A percentile compares a stretch with the other conserved stretches of the same genome.
Evolutionary conservation across 73 alveolate genomes (phyloP).

Genomic region (Tetrahymena elliotti): DNA sequence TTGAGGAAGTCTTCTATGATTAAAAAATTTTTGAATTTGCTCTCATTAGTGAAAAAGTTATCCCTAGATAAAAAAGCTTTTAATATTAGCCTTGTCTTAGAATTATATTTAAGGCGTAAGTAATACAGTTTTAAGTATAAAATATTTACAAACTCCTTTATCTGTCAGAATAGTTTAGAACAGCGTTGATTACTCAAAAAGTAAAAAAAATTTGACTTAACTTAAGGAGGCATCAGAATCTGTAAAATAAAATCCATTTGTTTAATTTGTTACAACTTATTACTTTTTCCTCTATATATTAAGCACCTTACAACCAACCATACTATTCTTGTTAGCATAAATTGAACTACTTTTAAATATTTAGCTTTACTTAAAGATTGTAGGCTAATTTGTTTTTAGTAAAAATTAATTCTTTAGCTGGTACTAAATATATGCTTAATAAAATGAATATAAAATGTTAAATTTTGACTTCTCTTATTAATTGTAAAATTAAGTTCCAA

Average conservation of each 20-base stretch:
- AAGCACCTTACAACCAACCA: neutral
- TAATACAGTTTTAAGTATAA: neutral
- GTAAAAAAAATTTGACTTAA: neutral
- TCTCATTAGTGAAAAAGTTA: neutral
- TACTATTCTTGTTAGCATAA: neutral
- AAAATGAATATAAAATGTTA: neutral
- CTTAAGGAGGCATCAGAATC: neutral
- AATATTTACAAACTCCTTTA: neutral
- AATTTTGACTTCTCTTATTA: neutral
- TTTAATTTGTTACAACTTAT: neutral
- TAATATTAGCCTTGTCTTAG: neutral
- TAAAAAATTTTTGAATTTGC: neutral
- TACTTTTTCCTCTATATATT: neutral
- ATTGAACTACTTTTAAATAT: neutral
- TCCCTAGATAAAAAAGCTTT: neutral
- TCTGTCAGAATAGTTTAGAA: neutral
- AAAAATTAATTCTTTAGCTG: neutral
- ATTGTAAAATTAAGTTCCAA: neutral
- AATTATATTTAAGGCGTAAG: neutral
- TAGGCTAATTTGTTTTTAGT: neutral
- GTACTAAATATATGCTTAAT: neutral
- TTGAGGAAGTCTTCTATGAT: neutral
- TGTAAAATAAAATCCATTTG: neutral
- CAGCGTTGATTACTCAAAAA: neutral
- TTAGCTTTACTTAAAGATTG: neutral